These are phyloP conservation scores for Hordeum marinum DNA, from an alignment of 176 grass and related monocot genomes.

Conservation along the genomic window DNA sequence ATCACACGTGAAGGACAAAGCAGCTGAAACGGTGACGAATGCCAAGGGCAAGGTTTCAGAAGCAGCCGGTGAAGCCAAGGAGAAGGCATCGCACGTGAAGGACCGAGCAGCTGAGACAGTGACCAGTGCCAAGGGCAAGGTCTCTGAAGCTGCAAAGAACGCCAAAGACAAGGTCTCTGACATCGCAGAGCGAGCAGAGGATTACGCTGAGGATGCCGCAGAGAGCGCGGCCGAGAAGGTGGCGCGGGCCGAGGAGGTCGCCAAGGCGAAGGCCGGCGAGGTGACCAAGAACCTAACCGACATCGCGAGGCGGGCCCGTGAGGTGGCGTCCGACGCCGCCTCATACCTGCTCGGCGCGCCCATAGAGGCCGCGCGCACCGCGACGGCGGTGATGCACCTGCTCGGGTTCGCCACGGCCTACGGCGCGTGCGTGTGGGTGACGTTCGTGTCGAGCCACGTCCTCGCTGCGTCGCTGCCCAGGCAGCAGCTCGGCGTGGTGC, in stretches of 20 bases:
- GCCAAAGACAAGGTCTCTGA: conserved; percentile 1
- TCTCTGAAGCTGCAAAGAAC: background rate
- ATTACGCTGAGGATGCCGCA: conserved; percentile 12
- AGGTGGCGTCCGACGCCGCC: conserved; percentile 47
- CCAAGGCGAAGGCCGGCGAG: conserved; percentile 28
- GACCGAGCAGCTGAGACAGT: conserved; percentile 13
- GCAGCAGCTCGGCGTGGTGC: conserved; percentile 78
- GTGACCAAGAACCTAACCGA: conserved; percentile 54
- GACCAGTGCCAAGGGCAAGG: conserved; percentile 23
- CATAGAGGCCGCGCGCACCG: conserved; percentile 19
- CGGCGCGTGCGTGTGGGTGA: conserved; percentile 75
- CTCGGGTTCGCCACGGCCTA: conserved; percentile 60
- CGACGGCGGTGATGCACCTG: conserved; percentile 48
- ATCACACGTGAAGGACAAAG: background rate
- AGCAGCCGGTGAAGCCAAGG: conserved; percentile 22
- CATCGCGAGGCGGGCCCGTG: conserved; percentile 43
- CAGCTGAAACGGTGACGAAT: background rate
- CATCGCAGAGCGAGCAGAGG: conserved; percentile 18
- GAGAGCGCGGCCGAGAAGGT: conserved; percentile 6
- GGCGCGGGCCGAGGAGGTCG: conserved; percentile 15
- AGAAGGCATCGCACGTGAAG: conserved; percentile 17
- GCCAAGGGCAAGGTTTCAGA: conserved; percentile 9
- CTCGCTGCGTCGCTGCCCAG: conserved; percentile 42
- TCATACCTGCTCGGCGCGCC: conserved; percentile 26
- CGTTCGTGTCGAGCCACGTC: conserved; percentile 79